Evolutionary conservation across 2,329 filamentous ascomycete species (phyloP), one percentile per base, ranked within the genome.

Genomic region (Aspergillus luchuensis): DNA sequence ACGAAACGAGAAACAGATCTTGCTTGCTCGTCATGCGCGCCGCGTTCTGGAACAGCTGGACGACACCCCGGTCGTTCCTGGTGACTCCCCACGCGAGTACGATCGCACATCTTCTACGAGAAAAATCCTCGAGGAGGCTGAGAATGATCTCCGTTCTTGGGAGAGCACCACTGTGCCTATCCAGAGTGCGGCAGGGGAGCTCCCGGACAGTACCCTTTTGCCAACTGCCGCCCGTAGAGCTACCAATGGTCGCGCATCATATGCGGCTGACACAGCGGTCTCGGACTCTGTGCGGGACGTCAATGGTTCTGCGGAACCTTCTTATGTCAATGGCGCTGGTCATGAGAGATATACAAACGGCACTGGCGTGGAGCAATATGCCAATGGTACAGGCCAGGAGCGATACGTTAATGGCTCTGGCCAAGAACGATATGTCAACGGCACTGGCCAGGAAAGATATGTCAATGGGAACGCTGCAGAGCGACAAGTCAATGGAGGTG

Each of bases 1-100:
- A 82, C 90, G 94, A 33, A 92, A 92, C 23, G 95, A 98, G 82
- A 98, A 98, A 81, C 95, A 99, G 76, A 91, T 94, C 70, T 91
- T 99, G 62, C 85, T 99, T 15, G 94, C 95, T 59, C 91, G 91
- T 71, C 93, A 98, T 74, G 94, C 92, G 19, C 90, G 92, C 57
- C 88, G 92, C 47, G 85, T 99, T 38, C 77, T 99, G 58, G 88
- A 90, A 68, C 85, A 96, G 41, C 85, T 99, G 10, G 95, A 99
- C 70, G 94, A 97, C 74, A 89, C 89, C 0, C 92, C 95, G 0
- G 87, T 97, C 30, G 89, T 96, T 0, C 94, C 94, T 1, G 95
- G 95, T 51, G 92, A 97, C 74, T 76, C 83, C 15, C 88, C 89
- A 54, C 82, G 84, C n/a, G 77, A 83, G 0, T 98, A 95, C 73